Percentiles rank a stretch among this genome's conserved stretches.
These are phyloP conservation scores for Chaetothyriales sp. DNA, from an alignment of 2,329 filamentous ascomycete species.

Conservation along the genomic window DNA sequence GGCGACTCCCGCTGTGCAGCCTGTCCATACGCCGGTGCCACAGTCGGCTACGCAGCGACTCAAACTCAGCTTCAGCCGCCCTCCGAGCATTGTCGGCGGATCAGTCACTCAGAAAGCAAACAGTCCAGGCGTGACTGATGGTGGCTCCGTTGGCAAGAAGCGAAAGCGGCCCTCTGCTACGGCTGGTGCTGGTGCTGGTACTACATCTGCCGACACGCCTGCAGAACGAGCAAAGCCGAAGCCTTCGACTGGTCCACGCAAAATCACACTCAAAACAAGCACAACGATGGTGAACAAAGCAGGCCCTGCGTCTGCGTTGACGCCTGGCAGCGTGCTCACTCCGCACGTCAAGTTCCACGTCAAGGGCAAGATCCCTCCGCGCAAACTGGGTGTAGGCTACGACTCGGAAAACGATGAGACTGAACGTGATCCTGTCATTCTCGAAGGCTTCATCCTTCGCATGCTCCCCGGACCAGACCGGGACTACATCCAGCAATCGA, in stretches of 20 bases:
- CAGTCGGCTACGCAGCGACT: not conserved
- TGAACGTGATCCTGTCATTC: slow-evolving; percentile 72
- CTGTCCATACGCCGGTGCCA: not conserved
- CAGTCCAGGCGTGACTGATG: not conserved
- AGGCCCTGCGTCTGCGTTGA: not conserved
- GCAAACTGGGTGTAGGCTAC: slow-evolving; percentile 74
- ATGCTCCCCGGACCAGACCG: slow-evolving; percentile 77
- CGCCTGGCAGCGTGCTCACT: slow-evolving; percentile 14
- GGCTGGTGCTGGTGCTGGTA: not conserved
- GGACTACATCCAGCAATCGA: slow-evolving; percentile 62
- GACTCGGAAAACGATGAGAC: slow-evolving; percentile 90
- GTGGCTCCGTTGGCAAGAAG: slow-evolving; percentile 20
- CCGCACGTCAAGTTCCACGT: slow-evolving; percentile 45
- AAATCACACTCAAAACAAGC: slow-evolving; percentile 26
- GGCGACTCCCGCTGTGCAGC: not conserved
- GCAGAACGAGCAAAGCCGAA: slow-evolving; percentile 4
- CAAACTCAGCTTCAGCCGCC: slow-evolving; percentile 9
- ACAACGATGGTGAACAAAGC: slow-evolving; percentile 1
- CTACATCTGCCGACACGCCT: slow-evolving; percentile 1
- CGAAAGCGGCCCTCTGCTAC: slow-evolving; percentile 8
- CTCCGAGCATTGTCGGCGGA: not conserved
- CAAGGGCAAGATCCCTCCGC: slow-evolving; percentile 51
- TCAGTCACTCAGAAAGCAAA: slow-evolving; percentile 1
- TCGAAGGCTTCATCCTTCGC: slow-evolving; percentile 77
- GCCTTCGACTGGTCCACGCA: slow-evolving; percentile 14